Evolutionary conservation across 495 filamentous ascomycete species (phyloP), one percentile per base, ranked within the genome.

Genomic region (Xylaria scruposa): DNA sequence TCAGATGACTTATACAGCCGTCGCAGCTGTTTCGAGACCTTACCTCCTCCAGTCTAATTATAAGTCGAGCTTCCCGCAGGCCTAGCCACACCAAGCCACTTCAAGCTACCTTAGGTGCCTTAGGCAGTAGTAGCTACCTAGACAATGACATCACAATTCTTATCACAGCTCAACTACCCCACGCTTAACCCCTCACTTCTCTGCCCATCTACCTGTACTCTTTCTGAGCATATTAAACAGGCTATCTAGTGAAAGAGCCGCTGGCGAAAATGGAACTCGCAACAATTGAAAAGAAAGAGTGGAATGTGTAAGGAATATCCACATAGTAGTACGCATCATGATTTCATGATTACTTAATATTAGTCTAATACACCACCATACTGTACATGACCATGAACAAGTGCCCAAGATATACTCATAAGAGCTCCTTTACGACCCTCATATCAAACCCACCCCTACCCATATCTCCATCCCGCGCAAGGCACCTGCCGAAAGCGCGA

Each of bases 401-500:
- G 15, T 59, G 26, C 13, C 17, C 5, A 9, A 31, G 29, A 6
- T 21, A 58, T 19, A 33, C 56, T 36, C 29, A 5, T 36, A 60
- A 38, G 3, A 21, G 60, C 59, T 42, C 58, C 26, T 65, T 72
- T 65, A 36, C 64, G 56, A 67, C 67, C 61, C 68, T 73, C 2
- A 47, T 53, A 49, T 47, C 64, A 40, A 53, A 56, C 5, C n/a
- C 64, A 56, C 47, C 38, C 31, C 9, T 59, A 26, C 17, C 54
- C 38, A 29, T 51, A 60, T 56, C 59, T 60, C 62, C 74, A 71
- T 74, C 74, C 42, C 59, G 71, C 59, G 1, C 73, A 10, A 73
- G 62, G 60, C 73, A 77, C 61, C 44, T 76, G 68, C 54, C 75
- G 56, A 71, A 74, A 71, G 70, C 64, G 60, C 75, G 73, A 75